Conservation (phyloP, 164 flowering plant species). For the Liquidambar formosana region DNA sequence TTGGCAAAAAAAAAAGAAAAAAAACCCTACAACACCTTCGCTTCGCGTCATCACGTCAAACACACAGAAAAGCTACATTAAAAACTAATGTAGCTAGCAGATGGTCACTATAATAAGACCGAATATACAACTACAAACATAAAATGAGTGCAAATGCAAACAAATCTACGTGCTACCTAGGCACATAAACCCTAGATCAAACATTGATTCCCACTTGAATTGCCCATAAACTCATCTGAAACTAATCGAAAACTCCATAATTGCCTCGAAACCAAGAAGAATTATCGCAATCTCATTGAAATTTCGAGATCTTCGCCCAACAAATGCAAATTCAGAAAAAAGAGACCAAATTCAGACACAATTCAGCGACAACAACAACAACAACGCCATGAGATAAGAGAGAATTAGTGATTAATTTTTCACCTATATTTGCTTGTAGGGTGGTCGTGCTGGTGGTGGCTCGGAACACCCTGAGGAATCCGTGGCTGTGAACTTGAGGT, state of each 20-base stretch:
- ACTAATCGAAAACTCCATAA: neutral
- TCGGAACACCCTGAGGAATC: neutral
- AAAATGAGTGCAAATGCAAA: neutral
- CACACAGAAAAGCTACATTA: no score
- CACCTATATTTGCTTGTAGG: slow-evolving; percentile 5
- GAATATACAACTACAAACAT: neutral
- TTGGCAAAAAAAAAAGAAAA: no score
- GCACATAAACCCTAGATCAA: neutral
- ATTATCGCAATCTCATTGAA: neutral
- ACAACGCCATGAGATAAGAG: neutral
- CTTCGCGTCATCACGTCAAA: no score
- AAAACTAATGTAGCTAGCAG: neutral
- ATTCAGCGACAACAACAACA: no score
- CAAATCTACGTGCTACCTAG: neutral
- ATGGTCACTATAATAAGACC: neutral
- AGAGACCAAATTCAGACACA: slow-evolving; percentile 19
- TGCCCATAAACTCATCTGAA: neutral
- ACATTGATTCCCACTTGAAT: neutral
- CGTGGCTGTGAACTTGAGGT: slow-evolving; percentile 9
- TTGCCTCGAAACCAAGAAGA: neutral
- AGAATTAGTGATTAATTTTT: neutral
- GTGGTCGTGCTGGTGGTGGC: slow-evolving; percentile 3
- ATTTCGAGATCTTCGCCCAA: neutral
- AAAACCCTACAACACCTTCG: no score
- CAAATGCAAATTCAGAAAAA: slow-evolving; percentile 13